These are phyloP conservation scores for Hanseniaspora hatyaiensis DNA, from an alignment of 805 yeast genomes.

Conservation along the genomic window DNA sequence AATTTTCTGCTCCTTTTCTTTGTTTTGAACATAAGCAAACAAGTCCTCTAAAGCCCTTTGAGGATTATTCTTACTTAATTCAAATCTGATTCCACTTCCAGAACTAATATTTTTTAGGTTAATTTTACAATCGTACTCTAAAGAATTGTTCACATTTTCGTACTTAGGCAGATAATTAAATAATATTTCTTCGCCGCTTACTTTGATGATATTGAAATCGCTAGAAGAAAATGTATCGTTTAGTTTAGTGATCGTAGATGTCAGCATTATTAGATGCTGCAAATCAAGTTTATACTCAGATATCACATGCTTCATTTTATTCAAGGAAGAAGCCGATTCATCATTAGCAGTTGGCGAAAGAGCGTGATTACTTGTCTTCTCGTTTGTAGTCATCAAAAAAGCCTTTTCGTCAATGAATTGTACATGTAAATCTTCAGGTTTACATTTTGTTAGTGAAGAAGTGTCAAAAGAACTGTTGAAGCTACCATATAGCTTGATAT, in stretches of 20 bases:
- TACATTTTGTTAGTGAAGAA: not conserved
- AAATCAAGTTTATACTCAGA: slow-evolving; percentile 24
- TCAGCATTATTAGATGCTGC: slow-evolving; percentile 28
- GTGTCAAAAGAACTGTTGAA: slow-evolving; percentile 14
- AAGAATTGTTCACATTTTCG: slow-evolving; percentile 2
- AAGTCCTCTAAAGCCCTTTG: slow-evolving; percentile 29
- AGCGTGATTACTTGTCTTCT: not conserved
- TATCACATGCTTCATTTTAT: slow-evolving; percentile 8
- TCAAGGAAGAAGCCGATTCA: slow-evolving; percentile 4
- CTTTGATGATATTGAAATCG: slow-evolving; percentile 26
- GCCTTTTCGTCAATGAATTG: slow-evolving; percentile 9
- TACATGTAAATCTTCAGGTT: slow-evolving; percentile 4
- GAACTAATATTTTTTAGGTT: slow-evolving; percentile 10
- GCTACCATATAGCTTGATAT: slow-evolving; percentile 14
- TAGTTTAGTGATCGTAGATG: slow-evolving; percentile 29
- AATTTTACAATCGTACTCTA: slow-evolving; percentile 28
- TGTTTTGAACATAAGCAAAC: slow-evolving; percentile 22
- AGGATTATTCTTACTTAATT: slow-evolving; percentile 27
- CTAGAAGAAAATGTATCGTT: slow-evolving; percentile 28
- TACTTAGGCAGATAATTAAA: slow-evolving; percentile 27
- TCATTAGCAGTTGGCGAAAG: not conserved
- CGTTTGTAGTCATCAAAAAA: slow-evolving; percentile 4
- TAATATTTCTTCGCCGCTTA: slow-evolving; percentile 28
- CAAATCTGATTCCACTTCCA: slow-evolving; percentile 20
- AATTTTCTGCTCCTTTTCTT: slow-evolving; percentile 24